Percentiles rank a stretch among this genome's conserved stretches.
Evolutionary conservation across 352 stramenopile species (phyloP).

Genomic region (Thalassiosira livingstoniorum): DNA sequence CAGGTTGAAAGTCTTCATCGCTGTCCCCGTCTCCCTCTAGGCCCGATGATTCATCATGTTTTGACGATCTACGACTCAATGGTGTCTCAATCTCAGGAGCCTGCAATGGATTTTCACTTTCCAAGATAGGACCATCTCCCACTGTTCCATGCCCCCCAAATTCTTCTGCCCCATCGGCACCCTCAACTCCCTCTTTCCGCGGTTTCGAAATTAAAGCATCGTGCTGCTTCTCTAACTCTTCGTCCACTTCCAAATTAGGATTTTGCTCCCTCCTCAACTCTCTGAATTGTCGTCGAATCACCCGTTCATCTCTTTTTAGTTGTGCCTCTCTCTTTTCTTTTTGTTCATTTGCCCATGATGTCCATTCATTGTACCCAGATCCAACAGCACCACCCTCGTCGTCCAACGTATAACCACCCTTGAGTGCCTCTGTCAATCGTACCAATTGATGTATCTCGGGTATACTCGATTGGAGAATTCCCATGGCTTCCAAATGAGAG

Average conservation of each 20-base stretch:
- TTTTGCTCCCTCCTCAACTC: conserved; percentile 42
- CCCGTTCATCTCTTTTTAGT: conserved; percentile 24
- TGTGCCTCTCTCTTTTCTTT: conserved; percentile 16
- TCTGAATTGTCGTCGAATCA: conserved; percentile 34
- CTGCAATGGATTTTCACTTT: no score
- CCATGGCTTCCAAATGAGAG: conserved; percentile 32
- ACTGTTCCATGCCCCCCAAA: neutral
- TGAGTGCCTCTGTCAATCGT: conserved; percentile 37
- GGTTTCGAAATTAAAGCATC: conserved; percentile 29
- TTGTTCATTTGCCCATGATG: conserved; percentile 7
- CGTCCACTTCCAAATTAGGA: conserved; percentile 20
- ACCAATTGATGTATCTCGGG: conserved; percentile 39
- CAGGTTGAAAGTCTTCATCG: no score
- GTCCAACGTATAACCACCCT: conserved; percentile 5
- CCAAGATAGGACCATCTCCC: no score
- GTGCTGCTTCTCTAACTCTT: conserved; percentile 32
- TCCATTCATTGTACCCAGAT: conserved; percentile 24
- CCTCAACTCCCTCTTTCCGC: neutral
- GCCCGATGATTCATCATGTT: no score
- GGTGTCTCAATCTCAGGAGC: no score
- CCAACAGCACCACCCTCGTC: no score
- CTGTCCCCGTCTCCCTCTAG: no score
- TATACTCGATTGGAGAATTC: conserved; percentile 31
- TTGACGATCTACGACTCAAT: no score
- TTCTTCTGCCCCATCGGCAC: neutral